phyloP scores from a whole-genome alignment of 345 rosid genomes.

The Ceriops zippeliana region DNA sequence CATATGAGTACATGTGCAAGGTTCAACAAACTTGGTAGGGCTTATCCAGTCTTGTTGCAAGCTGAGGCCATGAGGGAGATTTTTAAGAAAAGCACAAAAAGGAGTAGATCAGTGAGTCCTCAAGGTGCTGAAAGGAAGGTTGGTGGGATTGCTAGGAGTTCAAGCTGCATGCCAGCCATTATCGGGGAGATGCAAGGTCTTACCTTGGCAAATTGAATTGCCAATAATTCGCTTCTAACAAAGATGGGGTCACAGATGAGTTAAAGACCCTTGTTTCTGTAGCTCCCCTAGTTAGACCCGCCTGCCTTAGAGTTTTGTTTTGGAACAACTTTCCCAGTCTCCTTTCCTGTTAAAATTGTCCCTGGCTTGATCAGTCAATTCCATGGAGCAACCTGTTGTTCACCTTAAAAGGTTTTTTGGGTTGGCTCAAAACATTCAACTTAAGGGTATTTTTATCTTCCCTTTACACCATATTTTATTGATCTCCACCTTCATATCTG shows the following conservation, averaged over 20 bases:
- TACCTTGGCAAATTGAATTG: neutral
- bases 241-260: neutral
- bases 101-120: conserved; percentile 53
- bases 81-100: conserved; percentile 46
- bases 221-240: neutral
- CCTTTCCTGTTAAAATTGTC: neutral
- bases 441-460: conserved; percentile 8
- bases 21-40: conserved; percentile 80
- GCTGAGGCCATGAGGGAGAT: conserved; percentile 90
- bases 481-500: neutral
- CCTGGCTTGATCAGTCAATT: neutral
- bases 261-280: neutral
- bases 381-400: neutral
- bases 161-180: conserved; percentile 84
- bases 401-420: neutral
- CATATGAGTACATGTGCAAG: conserved; percentile 76
- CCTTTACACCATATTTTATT: neutral
- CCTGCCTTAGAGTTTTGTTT: neutral
- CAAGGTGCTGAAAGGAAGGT: conserved; percentile 37
- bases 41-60: conserved; percentile 68
- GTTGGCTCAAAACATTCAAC: neutral
- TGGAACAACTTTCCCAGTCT: neutral
- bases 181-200: conserved; percentile 45
- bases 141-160: conserved; percentile 56
- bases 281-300: neutral